Base-by-base conservation (phyloP, 2,329 filamentous ascomycete species). In the Ceratocystis destructans region DNA sequence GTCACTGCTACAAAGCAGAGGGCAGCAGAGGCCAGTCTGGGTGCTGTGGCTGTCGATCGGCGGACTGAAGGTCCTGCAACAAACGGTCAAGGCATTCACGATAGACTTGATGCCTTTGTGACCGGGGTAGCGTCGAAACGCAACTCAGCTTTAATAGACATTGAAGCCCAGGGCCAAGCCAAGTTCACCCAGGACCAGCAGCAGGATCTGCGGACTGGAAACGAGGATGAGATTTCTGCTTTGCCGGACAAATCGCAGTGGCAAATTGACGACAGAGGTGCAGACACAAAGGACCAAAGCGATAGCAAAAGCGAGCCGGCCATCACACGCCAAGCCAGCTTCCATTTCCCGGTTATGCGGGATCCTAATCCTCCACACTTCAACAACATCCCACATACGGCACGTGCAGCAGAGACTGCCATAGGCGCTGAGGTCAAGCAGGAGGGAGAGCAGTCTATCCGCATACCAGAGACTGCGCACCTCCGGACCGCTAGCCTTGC, bases 51-150 rank as follows among this genome's bases (percentile, higher is more conserved):
- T 69, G 67, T 72, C 59, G 70, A 66, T 25, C 59, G 61, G 8
- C 44, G 50, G 6, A 69, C 72, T 61, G 72, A 71, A 5, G 70
- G 73, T 53, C 75, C 87, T 72, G 87, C 87, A 2, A 80, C 93
- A 4, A 41, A 41, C 66, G 90, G 87, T 71, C 86, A 87, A 70
- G 78, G 87, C 71, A 86, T 96, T 71, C 89, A 95, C 73, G 90
- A 95, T 75, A 90, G 88, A 74, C 84, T 96, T 66, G 91, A 96
- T 74, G 88, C 89, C 22, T 90, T 92, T 66, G 89, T 96, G 48
- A 88, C 92, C 33, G 89, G 88, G 57, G 90, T 96, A 66, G 91
- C 89, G 3, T 88, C 87, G 64, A 94, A 96, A 74, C 85, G 91
- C 65, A 91, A 91, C 77, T 95, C 90, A 3, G 87, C 89, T 1